Conservation (phyloP, 768 basidiomycete species). For the Tephrocybe rancida region DNA sequence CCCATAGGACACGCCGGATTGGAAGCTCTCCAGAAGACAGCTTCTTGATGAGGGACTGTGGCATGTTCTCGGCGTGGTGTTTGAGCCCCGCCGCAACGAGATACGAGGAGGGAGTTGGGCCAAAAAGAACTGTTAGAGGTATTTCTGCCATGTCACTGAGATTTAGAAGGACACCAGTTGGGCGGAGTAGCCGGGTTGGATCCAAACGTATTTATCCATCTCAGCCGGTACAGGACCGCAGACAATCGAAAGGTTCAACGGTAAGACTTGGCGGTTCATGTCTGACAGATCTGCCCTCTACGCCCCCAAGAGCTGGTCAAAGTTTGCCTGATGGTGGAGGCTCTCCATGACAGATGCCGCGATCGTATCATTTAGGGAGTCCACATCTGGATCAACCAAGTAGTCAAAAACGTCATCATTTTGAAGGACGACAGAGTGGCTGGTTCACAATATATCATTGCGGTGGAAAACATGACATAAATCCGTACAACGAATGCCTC, state of each 20-base stretch:
- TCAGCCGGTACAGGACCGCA: not conserved
- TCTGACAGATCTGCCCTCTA: not conserved
- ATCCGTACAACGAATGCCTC: too few relatives aligned
- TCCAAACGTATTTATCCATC: not conserved
- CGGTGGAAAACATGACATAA: too few relatives aligned
- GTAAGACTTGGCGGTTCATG: not conserved
- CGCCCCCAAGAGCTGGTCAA: not conserved
- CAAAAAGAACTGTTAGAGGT: conserved; percentile 2
- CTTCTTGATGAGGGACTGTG: not conserved
- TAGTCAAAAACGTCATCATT: too few relatives aligned
- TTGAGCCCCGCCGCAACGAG: not conserved
- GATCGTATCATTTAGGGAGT: too few relatives aligned
- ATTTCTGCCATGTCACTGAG: not conserved
- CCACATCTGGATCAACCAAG: too few relatives aligned
- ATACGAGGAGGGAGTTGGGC: not conserved
- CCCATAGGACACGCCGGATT: not conserved
- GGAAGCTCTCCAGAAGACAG: not conserved
- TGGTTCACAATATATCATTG: too few relatives aligned
- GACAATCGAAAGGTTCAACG: not conserved
- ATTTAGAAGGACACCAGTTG: not conserved
- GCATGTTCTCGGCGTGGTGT: conserved; percentile 1
- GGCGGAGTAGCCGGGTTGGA: not conserved
- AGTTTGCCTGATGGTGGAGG: too few relatives aligned
- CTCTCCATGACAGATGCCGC: too few relatives aligned
- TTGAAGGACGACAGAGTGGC: too few relatives aligned